A percentile compares a stretch with the other conserved stretches of the same genome.
Conservation (phyloP, 306 rosid species). For the Heteromeles arbutifolia region DNA sequence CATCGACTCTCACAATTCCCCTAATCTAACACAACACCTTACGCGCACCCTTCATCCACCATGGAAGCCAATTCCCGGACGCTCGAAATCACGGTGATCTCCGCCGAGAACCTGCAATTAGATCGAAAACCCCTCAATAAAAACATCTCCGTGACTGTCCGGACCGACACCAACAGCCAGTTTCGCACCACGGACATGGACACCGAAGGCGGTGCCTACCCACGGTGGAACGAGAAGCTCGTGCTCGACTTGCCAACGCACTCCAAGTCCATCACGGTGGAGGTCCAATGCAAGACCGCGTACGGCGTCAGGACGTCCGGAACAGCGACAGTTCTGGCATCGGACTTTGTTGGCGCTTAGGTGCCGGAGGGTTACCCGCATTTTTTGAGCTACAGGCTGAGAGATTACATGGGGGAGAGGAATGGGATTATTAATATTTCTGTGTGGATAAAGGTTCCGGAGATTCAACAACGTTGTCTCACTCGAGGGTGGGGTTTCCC, state of each 20-base stretch:
- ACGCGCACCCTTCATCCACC: neutral
- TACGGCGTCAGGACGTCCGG: conserved; percentile 31
- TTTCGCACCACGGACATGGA: conserved; percentile 21
- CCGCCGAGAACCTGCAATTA: conserved; percentile 41
- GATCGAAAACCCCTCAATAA: conserved; percentile 30
- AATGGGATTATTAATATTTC: conserved; percentile 68
- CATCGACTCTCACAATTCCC: neutral
- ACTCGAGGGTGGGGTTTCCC: conserved; percentile 2
- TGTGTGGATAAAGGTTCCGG: conserved; percentile 30
- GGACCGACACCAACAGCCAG: conserved; percentile 1
- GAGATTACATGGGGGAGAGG: conserved; percentile 43
- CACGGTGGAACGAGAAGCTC: conserved; percentile 53
- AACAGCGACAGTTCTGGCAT: conserved; percentile 36
- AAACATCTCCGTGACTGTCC: conserved; percentile 38
- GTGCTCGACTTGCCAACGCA: conserved; percentile 39
- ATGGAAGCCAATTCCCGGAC: conserved; percentile 17
- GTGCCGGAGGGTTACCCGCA: conserved; percentile 51
- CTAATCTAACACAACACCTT: neutral
- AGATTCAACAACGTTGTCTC: neutral
- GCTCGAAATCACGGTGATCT: conserved; percentile 49
- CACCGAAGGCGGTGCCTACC: conserved; percentile 40
- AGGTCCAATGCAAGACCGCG: conserved; percentile 41
- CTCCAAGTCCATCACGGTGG: conserved; percentile 29
- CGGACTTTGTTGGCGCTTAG: conserved; percentile 46
- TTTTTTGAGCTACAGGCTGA: conserved; percentile 61